phyloP scores from a whole-genome alignment of 495 filamentous ascomycete species.

The Daldinia loculata region DNA sequence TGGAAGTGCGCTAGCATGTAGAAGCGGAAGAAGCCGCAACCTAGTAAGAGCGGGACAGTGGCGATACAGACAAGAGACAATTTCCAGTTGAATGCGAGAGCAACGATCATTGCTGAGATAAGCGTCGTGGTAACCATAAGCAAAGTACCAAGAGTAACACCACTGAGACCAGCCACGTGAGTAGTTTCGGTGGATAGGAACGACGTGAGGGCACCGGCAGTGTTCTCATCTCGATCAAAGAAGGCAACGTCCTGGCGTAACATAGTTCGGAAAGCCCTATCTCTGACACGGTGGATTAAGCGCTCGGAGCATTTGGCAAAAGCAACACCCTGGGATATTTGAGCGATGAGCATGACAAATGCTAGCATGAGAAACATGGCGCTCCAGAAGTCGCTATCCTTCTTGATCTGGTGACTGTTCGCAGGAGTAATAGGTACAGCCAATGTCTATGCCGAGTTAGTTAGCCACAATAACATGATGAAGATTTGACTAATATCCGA shows the following conservation, averaged over 20 bases:
- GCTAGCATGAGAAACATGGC: conserved; percentile 96
- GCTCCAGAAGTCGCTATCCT: conserved; percentile 85
- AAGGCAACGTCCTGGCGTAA: conserved; percentile 92
- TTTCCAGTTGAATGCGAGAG: conserved; percentile 85
- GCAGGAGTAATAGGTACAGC: conserved; percentile 48
- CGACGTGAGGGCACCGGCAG: conserved; percentile 81
- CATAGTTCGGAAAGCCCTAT: conserved; percentile 83
- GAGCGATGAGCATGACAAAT: conserved; percentile 75
- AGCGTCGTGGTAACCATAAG: conserved; percentile 79
- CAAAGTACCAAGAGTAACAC: conserved; percentile 84
- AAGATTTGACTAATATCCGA: not conserved
- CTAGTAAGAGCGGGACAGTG: conserved; percentile 78
- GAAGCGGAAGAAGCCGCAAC: conserved; percentile 86
- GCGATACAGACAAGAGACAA: conserved; percentile 83
- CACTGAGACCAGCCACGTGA: conserved; percentile 81
- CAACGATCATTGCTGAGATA: conserved; percentile 69
- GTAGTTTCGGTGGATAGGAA: conserved; percentile 89
- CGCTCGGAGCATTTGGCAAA: conserved; percentile 88
- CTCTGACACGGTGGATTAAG: conserved; percentile 81
- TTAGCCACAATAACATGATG: not conserved
- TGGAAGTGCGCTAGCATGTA: conserved; percentile 83
- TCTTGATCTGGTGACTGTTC: conserved; percentile 58
- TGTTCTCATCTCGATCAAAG: conserved; percentile 87
- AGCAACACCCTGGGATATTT: conserved; percentile 71
- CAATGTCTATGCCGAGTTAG: conserved; percentile 45